Conservation (phyloP, 202 grass and related monocot genomes). For the Panicum virgatum region DNA sequence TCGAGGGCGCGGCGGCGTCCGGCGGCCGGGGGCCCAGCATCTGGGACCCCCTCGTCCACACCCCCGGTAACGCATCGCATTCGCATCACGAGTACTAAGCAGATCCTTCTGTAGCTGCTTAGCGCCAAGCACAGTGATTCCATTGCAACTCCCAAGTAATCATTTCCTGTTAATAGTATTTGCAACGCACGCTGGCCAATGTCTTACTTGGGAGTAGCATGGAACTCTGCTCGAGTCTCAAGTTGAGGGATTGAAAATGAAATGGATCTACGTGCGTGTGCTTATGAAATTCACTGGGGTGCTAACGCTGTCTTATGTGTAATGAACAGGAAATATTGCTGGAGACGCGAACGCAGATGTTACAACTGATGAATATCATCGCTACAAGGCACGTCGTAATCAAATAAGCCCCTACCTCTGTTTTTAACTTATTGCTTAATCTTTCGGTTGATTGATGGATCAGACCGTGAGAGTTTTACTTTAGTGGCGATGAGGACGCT, state of each 20-base stretch:
- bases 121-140: neutral
- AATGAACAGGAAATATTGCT: conserved; percentile 53
- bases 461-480: neutral
- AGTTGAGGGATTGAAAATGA: neutral
- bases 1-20: conserved; percentile 68
- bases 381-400: conserved; percentile 57
- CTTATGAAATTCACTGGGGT: neutral
- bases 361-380: conserved; percentile 82
- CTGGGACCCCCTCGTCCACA: conserved; percentile 71
- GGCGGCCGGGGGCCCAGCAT: conserved; percentile 63
- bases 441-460: neutral
- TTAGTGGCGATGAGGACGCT: neutral
- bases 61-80: conserved; percentile 27
- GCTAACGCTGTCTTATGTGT: neutral
- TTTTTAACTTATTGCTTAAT: neutral
- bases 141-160: neutral
- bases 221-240: neutral
- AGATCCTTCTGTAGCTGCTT: neutral
- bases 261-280: neutral
- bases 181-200: neutral
- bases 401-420: neutral
- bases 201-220: neutral
- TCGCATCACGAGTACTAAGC: neutral
- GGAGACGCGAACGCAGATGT: conserved; percentile 71
- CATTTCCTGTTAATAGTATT: neutral